Conservation (phyloP, 257 asterid genomes). For the Capsicum pubescens region DNA sequence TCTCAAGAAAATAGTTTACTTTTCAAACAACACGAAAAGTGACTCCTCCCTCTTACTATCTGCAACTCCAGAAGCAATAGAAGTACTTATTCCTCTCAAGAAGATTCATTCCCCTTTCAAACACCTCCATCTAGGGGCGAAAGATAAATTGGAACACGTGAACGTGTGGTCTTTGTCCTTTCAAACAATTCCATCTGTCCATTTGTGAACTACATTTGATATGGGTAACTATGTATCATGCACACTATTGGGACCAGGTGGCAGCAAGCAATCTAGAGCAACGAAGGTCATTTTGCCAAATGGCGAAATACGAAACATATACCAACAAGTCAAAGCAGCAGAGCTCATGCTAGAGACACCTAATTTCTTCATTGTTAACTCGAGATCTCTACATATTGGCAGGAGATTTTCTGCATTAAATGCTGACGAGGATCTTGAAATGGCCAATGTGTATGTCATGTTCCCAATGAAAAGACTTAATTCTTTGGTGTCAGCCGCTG, state of each 20-base stretch:
- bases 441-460: slow-evolving; percentile 33
- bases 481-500: slow-evolving; percentile 31
- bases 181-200: no score
- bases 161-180: no score
- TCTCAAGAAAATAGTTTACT: not conserved
- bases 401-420: slow-evolving; percentile 29
- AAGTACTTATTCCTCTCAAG: no score
- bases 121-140: no score
- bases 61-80: not conserved
- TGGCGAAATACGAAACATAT: slow-evolving; percentile 54
- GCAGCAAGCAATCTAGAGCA: slow-evolving; percentile 30
- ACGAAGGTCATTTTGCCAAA: slow-evolving; percentile 59
- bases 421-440: slow-evolving; percentile 41
- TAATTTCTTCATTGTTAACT: slow-evolving; percentile 24
- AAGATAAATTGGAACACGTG: no score
- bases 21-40: not conserved
- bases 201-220: no score
- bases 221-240: slow-evolving; percentile 29
- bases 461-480: slow-evolving; percentile 37
- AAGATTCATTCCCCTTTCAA: no score
- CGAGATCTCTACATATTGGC: slow-evolving; percentile 26
- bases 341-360: slow-evolving; percentile 56
- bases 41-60: not conserved
- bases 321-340: slow-evolving; percentile 55
- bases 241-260: not conserved